These are phyloP conservation scores for Samsoniella hepiali DNA, from an alignment of 2,329 filamentous ascomycete species.

Conservation along the genomic window DNA sequence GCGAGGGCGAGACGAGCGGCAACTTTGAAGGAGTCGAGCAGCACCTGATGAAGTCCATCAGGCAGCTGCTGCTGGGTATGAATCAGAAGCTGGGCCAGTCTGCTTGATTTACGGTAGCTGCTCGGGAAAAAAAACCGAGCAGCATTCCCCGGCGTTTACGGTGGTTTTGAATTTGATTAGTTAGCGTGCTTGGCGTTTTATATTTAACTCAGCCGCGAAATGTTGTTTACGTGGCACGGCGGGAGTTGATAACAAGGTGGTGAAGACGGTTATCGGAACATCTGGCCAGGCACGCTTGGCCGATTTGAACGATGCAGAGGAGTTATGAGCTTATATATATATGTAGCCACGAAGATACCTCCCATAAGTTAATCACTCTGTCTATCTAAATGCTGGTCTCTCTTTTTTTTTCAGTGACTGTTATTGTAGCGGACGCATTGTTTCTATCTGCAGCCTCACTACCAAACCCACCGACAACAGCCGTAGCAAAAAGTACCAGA, in stretches of 20 bases:
- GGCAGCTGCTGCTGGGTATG: conserved; percentile 39
- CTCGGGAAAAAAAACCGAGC: neutral
- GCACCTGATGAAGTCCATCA: conserved; percentile 40
- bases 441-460: too few relatives aligned
- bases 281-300: neutral
- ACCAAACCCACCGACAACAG: too few relatives aligned
- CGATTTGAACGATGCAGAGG: neutral
- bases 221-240: conserved; percentile 6
- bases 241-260: conserved; percentile 2
- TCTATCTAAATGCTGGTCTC: neutral
- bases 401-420: too few relatives aligned
- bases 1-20: conserved; percentile 31
- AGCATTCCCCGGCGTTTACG: neutral
- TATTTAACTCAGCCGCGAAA: conserved; percentile 7
- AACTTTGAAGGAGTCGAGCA: conserved; percentile 40
- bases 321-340: neutral
- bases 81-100: conserved; percentile 34
- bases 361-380: neutral
- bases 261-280: neutral
- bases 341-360: conserved; percentile 2
- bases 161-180: neutral
- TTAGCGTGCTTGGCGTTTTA: conserved; percentile 12
- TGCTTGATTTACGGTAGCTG: neutral
- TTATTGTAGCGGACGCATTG: too few relatives aligned
- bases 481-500: too few relatives aligned